Evolutionary conservation across 768 basidiomycete genomes (phyloP), one percentile per base, ranked within the genome.

Genomic region (Tubosaeta sp.): DNA sequence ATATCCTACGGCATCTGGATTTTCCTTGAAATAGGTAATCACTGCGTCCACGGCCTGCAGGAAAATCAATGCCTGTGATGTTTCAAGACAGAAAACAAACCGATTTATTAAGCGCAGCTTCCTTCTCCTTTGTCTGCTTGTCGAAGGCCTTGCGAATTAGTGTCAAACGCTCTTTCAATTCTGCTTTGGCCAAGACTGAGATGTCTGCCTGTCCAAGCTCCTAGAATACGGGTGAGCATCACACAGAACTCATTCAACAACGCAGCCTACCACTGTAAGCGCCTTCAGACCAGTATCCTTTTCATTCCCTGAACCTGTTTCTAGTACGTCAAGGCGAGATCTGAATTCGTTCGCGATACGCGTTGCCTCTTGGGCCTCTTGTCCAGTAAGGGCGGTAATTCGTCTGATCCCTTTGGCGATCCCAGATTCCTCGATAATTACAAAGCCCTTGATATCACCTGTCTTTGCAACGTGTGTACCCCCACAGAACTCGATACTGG

Each of bases 391-490:
- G 32, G 93, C 96, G 44, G 89, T 86, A 51, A 99, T 86, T 32
- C 96, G 83, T 44, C 96, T 86, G 56, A 97, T 95, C 35, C 96
- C 96, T 74, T 98, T 98, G 7, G 96, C 96, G 60, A 98, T 98
- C 30, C 94, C 94, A 4, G 90, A 90, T 69, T 98, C 96, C 62
- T 98, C 96, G 6, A 81, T 86, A 54, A 99, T 88, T 25, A 94
- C 86, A 66, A 99, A 88, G 65, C 92, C 87, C 71, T 95, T 94
- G 78, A 99, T 98, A 60, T 94, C 92, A 16, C 94, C 92, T 0
- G 96, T 99, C 71, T 86, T 90, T n/a, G 83, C 80, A 48, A 99
- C 96, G 66, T 99, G 96, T 83, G 96, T 99, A 69, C 96, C 96
- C 70, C 96, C 96, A 67, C 96, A 99, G 66, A 99, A 95, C 71